Percentiles rank a stretch among this genome's conserved stretches.
Conservation (phyloP, 192 early-diverging fungal species). For the Gigaspora rosea region DNA sequence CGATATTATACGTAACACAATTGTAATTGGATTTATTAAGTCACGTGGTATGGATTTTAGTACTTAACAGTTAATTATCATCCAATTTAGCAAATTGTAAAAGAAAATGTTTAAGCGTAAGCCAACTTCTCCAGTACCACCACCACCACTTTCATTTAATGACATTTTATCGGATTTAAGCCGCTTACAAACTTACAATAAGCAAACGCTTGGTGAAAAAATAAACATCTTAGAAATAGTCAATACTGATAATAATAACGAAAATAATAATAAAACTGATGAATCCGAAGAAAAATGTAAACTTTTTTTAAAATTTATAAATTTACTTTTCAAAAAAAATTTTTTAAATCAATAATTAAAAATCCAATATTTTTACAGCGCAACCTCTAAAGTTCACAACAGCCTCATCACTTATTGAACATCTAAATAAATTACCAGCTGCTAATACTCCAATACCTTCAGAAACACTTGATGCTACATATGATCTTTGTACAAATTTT, state of each 20-base stretch:
- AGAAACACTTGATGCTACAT: neutral
- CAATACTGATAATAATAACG: neutral
- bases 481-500: slow-evolving; percentile 10
- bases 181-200: neutral
- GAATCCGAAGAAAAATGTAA: too few species aligned
- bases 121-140: neutral
- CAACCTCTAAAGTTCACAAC: neutral
- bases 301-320: too few species aligned
- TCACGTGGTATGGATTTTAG: too few species aligned
- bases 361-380: neutral
- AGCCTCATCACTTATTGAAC: neutral
- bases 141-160: neutral
- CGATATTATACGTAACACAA: too few species aligned
- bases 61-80: too few species aligned
- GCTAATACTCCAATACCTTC: neutral
- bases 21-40: too few species aligned
- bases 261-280: too few species aligned
- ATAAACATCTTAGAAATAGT: slow-evolving; percentile 8
- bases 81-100: too few species aligned
- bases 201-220: neutral
- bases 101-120: slow-evolving; percentile 21
- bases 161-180: slow-evolving; percentile 14
- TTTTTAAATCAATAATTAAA: neutral
- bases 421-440: neutral
- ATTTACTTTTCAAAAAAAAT: neutral